Evolutionary conservation across 257 asterid genomes (phyloP).

Genomic region (Solanum ahanhuiri): DNA sequence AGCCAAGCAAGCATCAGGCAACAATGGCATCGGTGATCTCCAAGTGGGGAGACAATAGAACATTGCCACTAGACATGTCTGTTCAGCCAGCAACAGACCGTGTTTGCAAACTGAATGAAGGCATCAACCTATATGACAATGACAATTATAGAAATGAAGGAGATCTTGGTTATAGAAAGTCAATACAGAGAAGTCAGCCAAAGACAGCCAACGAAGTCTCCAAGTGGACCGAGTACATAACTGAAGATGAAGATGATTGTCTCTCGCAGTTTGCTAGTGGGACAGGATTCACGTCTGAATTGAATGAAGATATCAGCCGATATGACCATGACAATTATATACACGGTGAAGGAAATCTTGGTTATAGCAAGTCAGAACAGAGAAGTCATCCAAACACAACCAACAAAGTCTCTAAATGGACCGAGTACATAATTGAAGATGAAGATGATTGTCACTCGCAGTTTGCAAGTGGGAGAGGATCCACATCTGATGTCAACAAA

Average conservation of each 20-base stretch:
- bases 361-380: neutral
- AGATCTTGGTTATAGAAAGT: neutral
- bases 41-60: slow-evolving; percentile 3
- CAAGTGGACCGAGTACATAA: slow-evolving; percentile 65
- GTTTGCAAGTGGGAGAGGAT: slow-evolving; percentile 14
- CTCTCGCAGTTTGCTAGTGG: slow-evolving; percentile 14
- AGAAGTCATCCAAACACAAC: neutral
- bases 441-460: slow-evolving; percentile 12
- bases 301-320: neutral
- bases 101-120: neutral
- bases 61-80: neutral
- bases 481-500: neutral
- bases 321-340: neutral
- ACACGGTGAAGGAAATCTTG: neutral
- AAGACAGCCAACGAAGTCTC: slow-evolving; percentile 20
- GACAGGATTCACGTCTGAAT: neutral
- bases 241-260: slow-evolving; percentile 13
- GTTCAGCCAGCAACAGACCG: neutral
- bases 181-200: neutral
- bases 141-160: neutral
- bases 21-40: slow-evolving; percentile 6
- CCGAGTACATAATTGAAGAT: slow-evolving; percentile 32
- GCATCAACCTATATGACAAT: neutral
- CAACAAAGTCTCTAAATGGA: slow-evolving; percentile 56
- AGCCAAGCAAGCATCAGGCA: slow-evolving; percentile 7